These are phyloP conservation scores for Axilococcus clingmanii DNA, from an alignment of 139 green algal genomes.

Conservation along the genomic window DNA sequence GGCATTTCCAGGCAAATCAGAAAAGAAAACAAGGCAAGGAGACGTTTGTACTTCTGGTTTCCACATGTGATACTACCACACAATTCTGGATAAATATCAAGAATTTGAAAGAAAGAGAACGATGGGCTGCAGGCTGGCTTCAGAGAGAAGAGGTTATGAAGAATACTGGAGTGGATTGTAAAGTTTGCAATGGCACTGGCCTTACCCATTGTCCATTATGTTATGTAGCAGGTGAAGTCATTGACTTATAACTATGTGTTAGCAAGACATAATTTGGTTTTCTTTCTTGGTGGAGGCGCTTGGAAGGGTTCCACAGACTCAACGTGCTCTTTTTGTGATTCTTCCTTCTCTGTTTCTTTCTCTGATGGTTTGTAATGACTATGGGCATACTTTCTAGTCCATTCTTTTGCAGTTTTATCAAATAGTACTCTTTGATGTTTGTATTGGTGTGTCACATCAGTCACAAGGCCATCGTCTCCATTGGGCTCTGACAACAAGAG, in stretches of 20 bases:
- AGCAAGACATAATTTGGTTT: too few species aligned
- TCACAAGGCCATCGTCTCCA: conserved; percentile 46
- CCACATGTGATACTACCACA: conserved; percentile 38
- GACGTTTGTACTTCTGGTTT: conserved; percentile 34
- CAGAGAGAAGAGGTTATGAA: conserved; percentile 32
- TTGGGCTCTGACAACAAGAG: conserved; percentile 55
- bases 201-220: conserved; percentile 17
- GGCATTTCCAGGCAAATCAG: conserved; percentile 39
- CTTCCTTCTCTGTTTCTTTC: too few species aligned
- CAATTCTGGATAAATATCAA: conserved; percentile 44
- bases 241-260: conserved; percentile 20
- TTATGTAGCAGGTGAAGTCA: conserved; percentile 9
- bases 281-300: too few species aligned
- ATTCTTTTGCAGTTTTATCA: conserved; percentile 25
- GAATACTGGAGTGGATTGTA: conserved; percentile 8
- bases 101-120: conserved; percentile 36
- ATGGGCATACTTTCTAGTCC: conserved; percentile 16
- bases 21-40: conserved; percentile 38
- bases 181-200: conserved; percentile 14
- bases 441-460: conserved; percentile 34
- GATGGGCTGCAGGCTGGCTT: conserved; percentile 47
- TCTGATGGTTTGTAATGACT: too few species aligned
- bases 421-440: conserved; percentile 26
- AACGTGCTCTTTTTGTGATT: neutral
- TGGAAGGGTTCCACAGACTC: neutral